These are phyloP conservation scores for Phytophthora boehmeriae DNA, from an alignment of 352 stramenopile species.

Conservation along the genomic window DNA sequence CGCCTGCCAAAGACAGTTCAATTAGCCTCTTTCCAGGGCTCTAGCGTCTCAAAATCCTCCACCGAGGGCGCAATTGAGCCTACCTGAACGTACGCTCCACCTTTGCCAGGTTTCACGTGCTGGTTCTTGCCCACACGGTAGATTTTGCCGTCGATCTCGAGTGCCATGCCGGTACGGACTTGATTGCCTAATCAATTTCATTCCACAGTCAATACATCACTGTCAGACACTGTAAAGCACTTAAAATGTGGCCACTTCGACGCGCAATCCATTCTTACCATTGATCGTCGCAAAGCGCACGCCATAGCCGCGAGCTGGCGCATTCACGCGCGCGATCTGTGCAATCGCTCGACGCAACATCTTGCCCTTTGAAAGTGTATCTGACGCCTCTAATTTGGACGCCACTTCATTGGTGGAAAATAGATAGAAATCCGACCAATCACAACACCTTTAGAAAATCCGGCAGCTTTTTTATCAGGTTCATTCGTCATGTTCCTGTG, in stretches of 20 bases:
- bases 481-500: conserved; percentile 50
- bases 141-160: conserved; percentile 85
- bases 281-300: conserved; percentile 74
- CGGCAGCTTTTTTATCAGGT: neutral
- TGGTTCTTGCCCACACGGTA: conserved; percentile 87
- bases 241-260: neutral
- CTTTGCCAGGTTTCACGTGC: conserved; percentile 87
- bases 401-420: conserved; percentile 24
- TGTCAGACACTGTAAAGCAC: neutral
- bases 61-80: neutral
- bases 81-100: conserved; percentile 81
- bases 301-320: conserved; percentile 29
- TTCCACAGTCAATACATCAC: conserved; percentile 9
- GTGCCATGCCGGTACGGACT: conserved; percentile 78
- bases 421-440: neutral
- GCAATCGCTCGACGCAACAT: conserved; percentile 54
- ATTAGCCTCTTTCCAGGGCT: conserved; percentile 4
- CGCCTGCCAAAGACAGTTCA: conserved; percentile 36
- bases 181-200: conserved; percentile 66
- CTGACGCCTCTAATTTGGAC: conserved; percentile 12
- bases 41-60: neutral
- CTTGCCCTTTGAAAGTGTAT: conserved; percentile 7
- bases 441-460: neutral
- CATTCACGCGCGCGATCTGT: conserved; percentile 33
- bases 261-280: conserved; percentile 29